A percentile compares a stretch with the other conserved stretches of the same genome.
Conservation (phyloP, 2,329 filamentous ascomycete genomes). For the Verticillium klebahnii region DNA sequence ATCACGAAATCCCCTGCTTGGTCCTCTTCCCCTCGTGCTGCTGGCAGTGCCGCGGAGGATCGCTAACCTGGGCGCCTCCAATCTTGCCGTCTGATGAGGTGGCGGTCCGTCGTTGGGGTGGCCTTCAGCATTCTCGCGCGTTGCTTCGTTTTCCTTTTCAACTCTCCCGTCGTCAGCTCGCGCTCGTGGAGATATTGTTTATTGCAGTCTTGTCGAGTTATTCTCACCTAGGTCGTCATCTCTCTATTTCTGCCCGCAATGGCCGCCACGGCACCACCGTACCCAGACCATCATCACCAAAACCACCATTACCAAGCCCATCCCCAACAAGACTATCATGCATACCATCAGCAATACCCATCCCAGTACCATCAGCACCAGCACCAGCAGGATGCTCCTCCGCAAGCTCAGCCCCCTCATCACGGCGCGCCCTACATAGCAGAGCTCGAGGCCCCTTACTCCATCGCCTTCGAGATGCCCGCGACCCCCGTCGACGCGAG, state of each 20-base stretch:
- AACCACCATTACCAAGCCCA: not conserved
- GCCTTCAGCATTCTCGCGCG: too few species aligned
- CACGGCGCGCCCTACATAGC: constrained; percentile 6
- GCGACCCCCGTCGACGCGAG: not conserved
- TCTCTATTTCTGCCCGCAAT: not conserved
- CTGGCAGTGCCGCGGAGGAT: not conserved
- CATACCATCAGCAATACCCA: too few species aligned
- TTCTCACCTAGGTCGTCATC: not conserved
- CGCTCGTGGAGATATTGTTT: too few species aligned
- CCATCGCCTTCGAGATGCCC: constrained; percentile 8
- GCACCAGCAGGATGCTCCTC: constrained; percentile 4
- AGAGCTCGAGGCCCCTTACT: constrained; percentile 10
- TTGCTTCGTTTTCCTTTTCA: too few species aligned
- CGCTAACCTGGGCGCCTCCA: not conserved
- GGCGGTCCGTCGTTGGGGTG: too few species aligned
- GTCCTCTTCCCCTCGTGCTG: too few species aligned
- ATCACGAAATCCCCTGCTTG: not conserved
- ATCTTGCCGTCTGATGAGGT: not conserved
- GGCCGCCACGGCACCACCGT: not conserved
- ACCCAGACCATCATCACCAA: constrained; percentile 2
- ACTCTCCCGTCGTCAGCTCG: too few species aligned
- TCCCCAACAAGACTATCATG: not conserved
- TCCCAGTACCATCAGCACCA: not conserved
- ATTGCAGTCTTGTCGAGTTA: too few species aligned
- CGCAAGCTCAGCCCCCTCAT: not conserved